Evolutionary conservation across 2,329 filamentous ascomycete species (phyloP).

Genomic region (Trichoderma brevicompactum): DNA sequence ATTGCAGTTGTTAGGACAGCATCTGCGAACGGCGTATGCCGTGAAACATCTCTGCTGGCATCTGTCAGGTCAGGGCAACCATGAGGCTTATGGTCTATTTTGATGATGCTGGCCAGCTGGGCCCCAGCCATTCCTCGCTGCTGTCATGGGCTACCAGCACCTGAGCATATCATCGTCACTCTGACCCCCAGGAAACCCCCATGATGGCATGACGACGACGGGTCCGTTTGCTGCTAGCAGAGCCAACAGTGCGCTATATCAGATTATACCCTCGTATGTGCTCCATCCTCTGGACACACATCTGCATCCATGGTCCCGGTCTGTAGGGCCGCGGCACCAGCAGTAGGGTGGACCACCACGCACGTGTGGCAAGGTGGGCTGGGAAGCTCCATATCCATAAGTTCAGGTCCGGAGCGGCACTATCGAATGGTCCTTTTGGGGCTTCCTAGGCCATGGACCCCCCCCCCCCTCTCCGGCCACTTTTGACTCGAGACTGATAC

Average conservation of each 20-base stretch:
- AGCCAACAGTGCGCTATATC: constrained; percentile 21
- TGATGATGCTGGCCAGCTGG: constrained; percentile 16
- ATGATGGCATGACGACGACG: constrained; percentile 27
- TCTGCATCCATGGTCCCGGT: constrained; percentile 26
- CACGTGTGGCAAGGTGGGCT: constrained; percentile 30
- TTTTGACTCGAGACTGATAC: constrained; percentile 29
- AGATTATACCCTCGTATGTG: constrained; percentile 14
- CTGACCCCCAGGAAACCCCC: constrained; percentile 14
- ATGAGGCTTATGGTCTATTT: constrained; percentile 14
- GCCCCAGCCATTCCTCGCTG: constrained; percentile 7
- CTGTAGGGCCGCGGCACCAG: constrained; percentile 26
- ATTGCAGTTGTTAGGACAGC: background rate
- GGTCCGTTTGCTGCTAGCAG: constrained; percentile 22
- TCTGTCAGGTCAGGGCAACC: constrained; percentile 3
- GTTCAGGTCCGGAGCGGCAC: constrained; percentile 29
- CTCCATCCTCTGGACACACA: constrained; percentile 14
- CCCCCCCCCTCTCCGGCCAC: constrained; percentile 15
- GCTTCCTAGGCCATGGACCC: constrained; percentile 24
- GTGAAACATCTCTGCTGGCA: constrained; percentile 22
- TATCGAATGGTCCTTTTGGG: constrained; percentile 29
- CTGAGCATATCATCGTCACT: constrained; percentile 24
- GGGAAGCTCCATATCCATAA: constrained; percentile 26
- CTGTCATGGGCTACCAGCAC: constrained; percentile 26
- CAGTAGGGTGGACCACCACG: constrained; percentile 19
- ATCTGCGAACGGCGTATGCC: background rate